Conservation (phyloP, 2,329 filamentous ascomycete species). For the Fusarium verticillioides region DNA sequence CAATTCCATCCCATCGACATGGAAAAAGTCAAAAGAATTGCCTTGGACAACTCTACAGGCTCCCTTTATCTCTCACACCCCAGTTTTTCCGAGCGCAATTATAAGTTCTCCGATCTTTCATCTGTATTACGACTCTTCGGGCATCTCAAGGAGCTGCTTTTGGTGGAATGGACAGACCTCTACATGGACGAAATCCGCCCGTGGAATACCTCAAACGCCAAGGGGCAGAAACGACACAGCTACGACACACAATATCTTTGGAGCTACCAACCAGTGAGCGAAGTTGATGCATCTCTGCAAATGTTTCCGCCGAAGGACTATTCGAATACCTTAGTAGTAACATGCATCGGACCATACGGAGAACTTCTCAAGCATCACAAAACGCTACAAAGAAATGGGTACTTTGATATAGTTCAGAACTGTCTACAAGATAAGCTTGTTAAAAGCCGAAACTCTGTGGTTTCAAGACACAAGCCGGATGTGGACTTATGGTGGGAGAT, state of each 20-base stretch:
- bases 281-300: background rate
- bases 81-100: accelerated
- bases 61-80: background rate
- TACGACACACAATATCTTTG: background rate
- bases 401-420: background rate
- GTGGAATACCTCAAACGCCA: accelerated
- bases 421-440: background rate
- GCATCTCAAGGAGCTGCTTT: background rate
- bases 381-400: background rate
- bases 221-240: background rate
- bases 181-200: background rate
- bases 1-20: background rate
- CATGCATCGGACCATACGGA: background rate
- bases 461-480: background rate
- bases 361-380: background rate
- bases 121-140: background rate
- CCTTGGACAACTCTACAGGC: background rate
- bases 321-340: accelerated
- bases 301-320: accelerated
- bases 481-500: background rate
- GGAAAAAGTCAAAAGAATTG: background rate
- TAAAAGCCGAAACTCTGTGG: accelerated
- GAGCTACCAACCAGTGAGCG: background rate
- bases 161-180: background rate
- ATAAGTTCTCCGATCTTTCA: background rate